Percentiles rank a stretch among this genome's conserved stretches.
These are phyloP conservation scores for Senna siamea DNA, from an alignment of 306 rosid species.

Conservation along the genomic window DNA sequence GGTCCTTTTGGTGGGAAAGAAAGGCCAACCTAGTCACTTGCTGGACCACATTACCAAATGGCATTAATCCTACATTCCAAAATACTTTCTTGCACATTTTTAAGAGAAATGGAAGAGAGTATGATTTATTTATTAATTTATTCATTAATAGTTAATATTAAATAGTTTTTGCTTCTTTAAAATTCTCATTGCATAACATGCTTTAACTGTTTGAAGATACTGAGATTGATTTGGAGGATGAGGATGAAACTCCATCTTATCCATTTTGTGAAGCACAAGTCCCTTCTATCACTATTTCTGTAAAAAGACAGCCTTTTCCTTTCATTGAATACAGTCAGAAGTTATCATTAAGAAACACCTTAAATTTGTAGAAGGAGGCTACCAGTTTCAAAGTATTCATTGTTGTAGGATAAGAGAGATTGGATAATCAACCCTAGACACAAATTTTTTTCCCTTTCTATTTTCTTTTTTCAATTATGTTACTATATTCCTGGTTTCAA, in stretches of 20 bases:
- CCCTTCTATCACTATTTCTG: neutral
- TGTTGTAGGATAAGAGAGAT: constrained; percentile 13
- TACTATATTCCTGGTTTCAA: neutral
- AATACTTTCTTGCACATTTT: neutral
- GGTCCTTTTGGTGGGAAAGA: neutral
- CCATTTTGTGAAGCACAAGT: constrained; percentile 10
- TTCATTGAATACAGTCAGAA: constrained; percentile 13
- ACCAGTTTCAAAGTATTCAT: constrained; percentile 3
- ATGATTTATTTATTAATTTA: too few relatives aligned
- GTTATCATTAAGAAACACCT: neutral
- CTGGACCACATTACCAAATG: constrained; percentile 28
- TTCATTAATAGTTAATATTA: neutral
- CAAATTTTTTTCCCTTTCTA: neutral
- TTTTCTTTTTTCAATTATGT: too few relatives aligned
- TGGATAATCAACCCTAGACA: constrained; percentile 3
- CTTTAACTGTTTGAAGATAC: neutral
- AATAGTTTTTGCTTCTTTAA: neutral
- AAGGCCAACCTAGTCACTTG: neutral
- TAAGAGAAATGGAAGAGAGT: neutral
- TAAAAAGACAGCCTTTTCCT: constrained; percentile 22
- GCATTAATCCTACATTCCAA: neutral
- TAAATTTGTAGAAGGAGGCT: constrained; percentile 4
- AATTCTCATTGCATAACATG: neutral
- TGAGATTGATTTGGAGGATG: constrained; percentile 17
- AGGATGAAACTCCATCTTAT: constrained; percentile 36